Conservation (phyloP, 2,329 filamentous ascomycete species). For the Pezicula radicicola region DNA sequence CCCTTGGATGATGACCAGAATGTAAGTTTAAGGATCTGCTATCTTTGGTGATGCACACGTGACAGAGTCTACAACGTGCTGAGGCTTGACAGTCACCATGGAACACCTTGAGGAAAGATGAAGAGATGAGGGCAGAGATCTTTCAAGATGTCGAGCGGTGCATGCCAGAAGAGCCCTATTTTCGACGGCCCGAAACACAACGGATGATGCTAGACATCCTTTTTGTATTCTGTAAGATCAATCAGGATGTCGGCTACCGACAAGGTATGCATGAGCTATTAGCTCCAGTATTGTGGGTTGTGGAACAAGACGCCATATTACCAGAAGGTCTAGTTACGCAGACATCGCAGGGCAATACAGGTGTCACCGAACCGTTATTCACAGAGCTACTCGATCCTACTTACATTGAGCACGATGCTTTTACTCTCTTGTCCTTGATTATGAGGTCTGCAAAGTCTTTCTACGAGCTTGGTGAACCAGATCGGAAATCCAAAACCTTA, state of each 20-base stretch:
- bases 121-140: constrained; percentile 82
- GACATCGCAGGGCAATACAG: constrained; percentile 25
- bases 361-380: constrained; percentile 34
- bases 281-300: constrained; percentile 81
- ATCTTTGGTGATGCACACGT: constrained; percentile 25
- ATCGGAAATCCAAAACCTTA: constrained; percentile 35
- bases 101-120: constrained; percentile 82
- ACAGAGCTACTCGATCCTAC: constrained; percentile 64
- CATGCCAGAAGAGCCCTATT: constrained; percentile 87
- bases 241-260: constrained; percentile 83
- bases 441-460: constrained; percentile 88
- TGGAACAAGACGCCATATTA: constrained; percentile 78
- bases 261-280: constrained; percentile 98
- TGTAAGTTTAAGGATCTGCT: constrained; percentile 32
- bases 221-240: constrained; percentile 92
- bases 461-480: constrained; percentile 60
- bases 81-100: constrained; percentile 74
- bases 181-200: constrained; percentile 77
- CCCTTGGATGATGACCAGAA: constrained; percentile 78
- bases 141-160: constrained; percentile 89
- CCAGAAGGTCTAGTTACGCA: constrained; percentile 17
- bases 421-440: constrained; percentile 76
- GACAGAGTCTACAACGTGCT: constrained; percentile 36
- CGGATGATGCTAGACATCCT: constrained; percentile 81
- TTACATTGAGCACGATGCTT: constrained; percentile 88